These are phyloP conservation scores for Leccinum longicurvipes DNA, from an alignment of 768 basidiomycete species.

Conservation along the genomic window DNA sequence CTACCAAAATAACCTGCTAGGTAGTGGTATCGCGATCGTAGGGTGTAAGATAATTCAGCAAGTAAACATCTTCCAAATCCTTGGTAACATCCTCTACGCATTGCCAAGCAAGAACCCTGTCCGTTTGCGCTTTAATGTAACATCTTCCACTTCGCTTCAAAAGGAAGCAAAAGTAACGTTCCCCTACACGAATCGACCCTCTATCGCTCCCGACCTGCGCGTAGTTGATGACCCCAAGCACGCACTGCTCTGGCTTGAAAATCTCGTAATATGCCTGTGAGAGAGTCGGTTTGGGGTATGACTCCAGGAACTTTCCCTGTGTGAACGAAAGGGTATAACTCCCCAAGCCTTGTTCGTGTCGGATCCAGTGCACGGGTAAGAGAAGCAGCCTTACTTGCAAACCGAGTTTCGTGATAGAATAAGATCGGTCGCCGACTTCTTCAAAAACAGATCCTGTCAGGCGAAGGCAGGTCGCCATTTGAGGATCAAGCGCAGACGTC, in stretches of 20 bases:
- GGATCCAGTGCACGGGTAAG: conserved; percentile 9
- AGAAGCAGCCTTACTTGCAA: conserved; percentile 10
- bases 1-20: not conserved
- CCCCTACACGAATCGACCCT: conserved; percentile 9
- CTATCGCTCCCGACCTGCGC: conserved; percentile 3
- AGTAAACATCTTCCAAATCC: conserved; percentile 3
- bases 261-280: conserved; percentile 15
- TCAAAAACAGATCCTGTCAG: conserved; percentile 14
- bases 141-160: conserved; percentile 4
- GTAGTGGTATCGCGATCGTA: conserved; percentile 4
- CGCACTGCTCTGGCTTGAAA: conserved; percentile 14
- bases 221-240: conserved; percentile 16
- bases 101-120: conserved; percentile 11
- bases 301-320: conserved; percentile 10
- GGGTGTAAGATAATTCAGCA: conserved; percentile 6
- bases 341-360: not conserved
- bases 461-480: conserved; percentile 1
- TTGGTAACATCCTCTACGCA: conserved; percentile 8
- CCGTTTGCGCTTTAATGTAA: conserved; percentile 17
- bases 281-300: conserved; percentile 4
- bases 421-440: conserved; percentile 14
- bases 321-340: conserved; percentile 14
- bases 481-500: not conserved
- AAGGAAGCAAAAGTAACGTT: conserved; percentile 11
- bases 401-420: conserved; percentile 15